Conservation (phyloP, 2,329 filamentous ascomycete genomes). For the Lasiodiplodia gonubiensis region DNA sequence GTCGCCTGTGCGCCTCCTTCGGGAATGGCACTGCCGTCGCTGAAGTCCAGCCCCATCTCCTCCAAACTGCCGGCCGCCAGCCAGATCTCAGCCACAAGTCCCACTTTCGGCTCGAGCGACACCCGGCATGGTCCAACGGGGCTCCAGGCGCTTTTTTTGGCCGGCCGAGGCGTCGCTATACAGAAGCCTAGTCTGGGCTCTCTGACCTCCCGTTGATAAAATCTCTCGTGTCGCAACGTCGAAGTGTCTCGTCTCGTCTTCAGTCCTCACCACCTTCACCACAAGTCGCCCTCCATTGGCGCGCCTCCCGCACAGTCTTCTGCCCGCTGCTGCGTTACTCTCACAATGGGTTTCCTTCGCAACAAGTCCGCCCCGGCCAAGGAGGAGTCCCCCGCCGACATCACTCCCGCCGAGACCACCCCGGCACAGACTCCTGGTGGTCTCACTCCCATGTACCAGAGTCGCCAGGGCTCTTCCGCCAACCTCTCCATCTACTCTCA, state of each 20-base stretch:
- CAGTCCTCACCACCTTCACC: neutral
- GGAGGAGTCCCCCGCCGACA: neutral
- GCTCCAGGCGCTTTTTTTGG: slow-evolving; percentile 5
- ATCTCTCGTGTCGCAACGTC: slow-evolving; percentile 1
- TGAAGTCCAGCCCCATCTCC: slow-evolving; percentile 2
- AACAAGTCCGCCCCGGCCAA: neutral
- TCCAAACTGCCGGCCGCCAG: neutral
- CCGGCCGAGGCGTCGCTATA: slow-evolving; percentile 3
- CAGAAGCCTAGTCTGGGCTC: neutral
- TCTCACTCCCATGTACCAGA: slow-evolving; percentile 22
- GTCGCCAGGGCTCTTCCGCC: slow-evolving; percentile 18
- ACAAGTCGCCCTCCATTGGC: neutral
- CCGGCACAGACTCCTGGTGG: slow-evolving; percentile 3
- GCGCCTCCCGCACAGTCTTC: neutral
- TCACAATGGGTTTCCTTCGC: slow-evolving; percentile 1
- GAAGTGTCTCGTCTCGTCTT: neutral
- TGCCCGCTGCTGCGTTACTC: neutral
- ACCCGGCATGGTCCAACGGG: neutral
- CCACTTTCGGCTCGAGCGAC: neutral
- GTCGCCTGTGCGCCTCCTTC: neutral
- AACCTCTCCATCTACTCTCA: slow-evolving; percentile 18
- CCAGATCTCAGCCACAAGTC: neutral
- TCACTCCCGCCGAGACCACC: neutral
- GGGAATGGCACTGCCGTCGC: slow-evolving; percentile 1
- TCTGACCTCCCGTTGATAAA: neutral